Conservation (phyloP, 768 basidiomycete genomes). For the Austroboletus eburneus region DNA sequence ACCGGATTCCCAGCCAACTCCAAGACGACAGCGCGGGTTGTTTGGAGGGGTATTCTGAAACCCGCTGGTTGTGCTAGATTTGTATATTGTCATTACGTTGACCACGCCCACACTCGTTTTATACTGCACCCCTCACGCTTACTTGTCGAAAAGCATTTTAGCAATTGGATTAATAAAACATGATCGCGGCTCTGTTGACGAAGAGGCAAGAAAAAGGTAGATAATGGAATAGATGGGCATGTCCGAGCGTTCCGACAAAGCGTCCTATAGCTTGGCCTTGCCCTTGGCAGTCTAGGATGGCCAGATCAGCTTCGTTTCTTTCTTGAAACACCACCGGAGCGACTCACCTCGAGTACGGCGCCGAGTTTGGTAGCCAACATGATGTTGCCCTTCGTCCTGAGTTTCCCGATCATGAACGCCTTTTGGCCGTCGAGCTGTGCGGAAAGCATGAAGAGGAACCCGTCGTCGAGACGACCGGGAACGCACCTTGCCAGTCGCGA, state of each 20-base stretch:
- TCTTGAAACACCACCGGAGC: too few species aligned
- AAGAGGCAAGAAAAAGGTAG: too few species aligned
- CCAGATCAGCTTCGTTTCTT: too few species aligned
- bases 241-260: too few species aligned
- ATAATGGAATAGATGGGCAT: too few species aligned
- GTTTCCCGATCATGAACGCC: constrained; percentile 92
- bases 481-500: constrained; percentile 70
- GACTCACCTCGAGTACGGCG: constrained; percentile 66
- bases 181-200: too few species aligned
- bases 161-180: too few species aligned
- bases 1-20: constrained; percentile 70
- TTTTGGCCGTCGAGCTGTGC: constrained; percentile 82
- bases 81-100: not conserved
- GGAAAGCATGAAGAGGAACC: not conserved
- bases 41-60: constrained; percentile 77
- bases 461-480: too few species aligned
- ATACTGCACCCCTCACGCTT: not conserved
- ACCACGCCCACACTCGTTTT: constrained; percentile 11
- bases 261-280: constrained; percentile 41
- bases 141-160: not conserved
- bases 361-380: constrained; percentile 94
- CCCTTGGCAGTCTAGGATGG: constrained; percentile 27
- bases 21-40: constrained; percentile 71
- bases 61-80: constrained; percentile 5
- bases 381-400: constrained; percentile 89